Conservation (phyloP, 2,329 filamentous ascomycete genomes). For the Apiospora saccharicola region DNA sequence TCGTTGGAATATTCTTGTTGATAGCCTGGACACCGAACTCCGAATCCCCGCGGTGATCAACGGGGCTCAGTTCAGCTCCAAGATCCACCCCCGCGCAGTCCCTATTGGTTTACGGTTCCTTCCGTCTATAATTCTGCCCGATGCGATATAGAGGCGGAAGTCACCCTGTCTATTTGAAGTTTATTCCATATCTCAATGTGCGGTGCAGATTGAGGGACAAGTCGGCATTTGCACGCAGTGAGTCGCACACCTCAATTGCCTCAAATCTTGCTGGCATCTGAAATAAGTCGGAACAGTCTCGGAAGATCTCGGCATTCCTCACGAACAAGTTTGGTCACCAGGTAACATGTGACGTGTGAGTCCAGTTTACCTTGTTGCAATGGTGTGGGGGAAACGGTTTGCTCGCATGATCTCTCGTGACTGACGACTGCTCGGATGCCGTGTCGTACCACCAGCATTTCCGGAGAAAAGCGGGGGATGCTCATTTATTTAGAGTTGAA, state of each 20-base stretch:
- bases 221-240: no score
- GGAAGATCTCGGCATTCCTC: background rate
- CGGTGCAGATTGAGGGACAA: no score
- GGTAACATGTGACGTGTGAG: background rate
- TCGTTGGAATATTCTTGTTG: no score
- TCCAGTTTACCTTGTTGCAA: background rate
- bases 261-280: background rate
- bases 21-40: background rate
- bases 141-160: background rate
- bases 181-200: no score
- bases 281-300: background rate
- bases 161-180: no score
- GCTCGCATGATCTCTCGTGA: constrained; percentile 7
- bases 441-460: background rate
- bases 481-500: background rate
- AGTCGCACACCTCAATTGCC: no score
- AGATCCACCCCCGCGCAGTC: background rate
- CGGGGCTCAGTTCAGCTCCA: background rate
- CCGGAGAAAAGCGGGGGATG: background rate
- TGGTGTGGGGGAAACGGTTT: background rate
- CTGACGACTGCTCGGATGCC: background rate
- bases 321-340: background rate
- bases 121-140: background rate
- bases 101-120: background rate
- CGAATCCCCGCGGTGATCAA: background rate